These are phyloP conservation scores for Pythium coloratum DNA, from an alignment of 352 stramenopile genomes.

Conservation along the genomic window DNA sequence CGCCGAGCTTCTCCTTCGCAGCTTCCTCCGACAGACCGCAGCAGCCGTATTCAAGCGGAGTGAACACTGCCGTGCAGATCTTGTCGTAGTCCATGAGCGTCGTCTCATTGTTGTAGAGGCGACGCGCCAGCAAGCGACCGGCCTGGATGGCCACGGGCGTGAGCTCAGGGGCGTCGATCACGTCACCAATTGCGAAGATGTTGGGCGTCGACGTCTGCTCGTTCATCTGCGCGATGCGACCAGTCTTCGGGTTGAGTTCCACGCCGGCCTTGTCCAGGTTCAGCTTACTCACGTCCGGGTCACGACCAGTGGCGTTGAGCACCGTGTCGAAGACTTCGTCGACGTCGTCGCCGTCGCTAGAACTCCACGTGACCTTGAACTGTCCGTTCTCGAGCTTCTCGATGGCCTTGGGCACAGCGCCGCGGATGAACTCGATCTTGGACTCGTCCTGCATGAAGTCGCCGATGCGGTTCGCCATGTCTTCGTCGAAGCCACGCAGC, in stretches of 20 bases:
- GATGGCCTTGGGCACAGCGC: slow-evolving; percentile 90
- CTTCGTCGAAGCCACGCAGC: slow-evolving; percentile 97
- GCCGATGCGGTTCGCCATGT: slow-evolving; percentile 94
- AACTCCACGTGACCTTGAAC: slow-evolving; percentile 84
- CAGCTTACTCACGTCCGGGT: slow-evolving; percentile 92
- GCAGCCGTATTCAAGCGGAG: slow-evolving; percentile 96
- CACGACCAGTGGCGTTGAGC: slow-evolving; percentile 92
- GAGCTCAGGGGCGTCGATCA: slow-evolving; percentile 96
- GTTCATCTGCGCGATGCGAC: slow-evolving; percentile 90
- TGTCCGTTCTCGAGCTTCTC: slow-evolving; percentile 87
- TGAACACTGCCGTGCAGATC: slow-evolving; percentile 93
- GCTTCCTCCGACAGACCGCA: slow-evolving; percentile 97
- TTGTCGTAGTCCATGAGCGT: slow-evolving; percentile 94
- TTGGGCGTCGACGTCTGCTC: slow-evolving; percentile 95
- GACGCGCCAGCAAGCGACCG: slow-evolving; percentile 88
- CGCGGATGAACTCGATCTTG: slow-evolving; percentile 91
- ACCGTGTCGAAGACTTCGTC: slow-evolving; percentile 97
- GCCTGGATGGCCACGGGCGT: slow-evolving; percentile 98
- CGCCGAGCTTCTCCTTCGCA: slow-evolving; percentile 86
- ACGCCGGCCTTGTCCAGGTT: slow-evolving; percentile 88
- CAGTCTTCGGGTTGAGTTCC: slow-evolving; percentile 87
- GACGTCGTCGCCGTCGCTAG: slow-evolving; percentile 43
- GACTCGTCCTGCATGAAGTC: slow-evolving; percentile 91
- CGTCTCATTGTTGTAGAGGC: slow-evolving; percentile 86
- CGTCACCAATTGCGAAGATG: slow-evolving; percentile 97